Percentiles rank a stretch among this genome's conserved stretches.
Conservation (phyloP, 2,329 filamentous ascomycete species). For the Pezicula radicicola region DNA sequence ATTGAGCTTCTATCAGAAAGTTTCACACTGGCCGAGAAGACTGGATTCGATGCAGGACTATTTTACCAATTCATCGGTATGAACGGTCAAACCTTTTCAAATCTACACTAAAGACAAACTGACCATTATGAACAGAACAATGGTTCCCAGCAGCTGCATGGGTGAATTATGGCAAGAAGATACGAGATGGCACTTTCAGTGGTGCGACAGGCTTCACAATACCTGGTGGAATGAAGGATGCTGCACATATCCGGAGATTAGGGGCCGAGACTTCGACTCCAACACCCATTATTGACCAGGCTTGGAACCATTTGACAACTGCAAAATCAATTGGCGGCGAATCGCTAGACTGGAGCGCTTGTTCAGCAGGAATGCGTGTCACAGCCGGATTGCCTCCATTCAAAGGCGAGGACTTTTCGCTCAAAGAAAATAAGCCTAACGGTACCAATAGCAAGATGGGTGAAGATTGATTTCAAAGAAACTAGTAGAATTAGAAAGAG, state of each 20-base stretch:
- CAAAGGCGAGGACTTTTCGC: neutral
- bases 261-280: neutral
- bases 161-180: slow-evolving; percentile 1
- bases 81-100: neutral
- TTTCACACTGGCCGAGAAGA: slow-evolving; percentile 1
- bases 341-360: neutral
- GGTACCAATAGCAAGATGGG: too few relatives aligned
- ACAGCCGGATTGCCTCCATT: neutral
- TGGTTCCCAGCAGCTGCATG: neutral
- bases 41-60: neutral
- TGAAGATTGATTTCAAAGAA: too few relatives aligned
- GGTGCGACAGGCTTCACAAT: neutral
- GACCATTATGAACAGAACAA: neutral
- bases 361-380: neutral
- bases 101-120: neutral
- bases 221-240: neutral
- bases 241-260: neutral
- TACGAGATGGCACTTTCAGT: neutral
- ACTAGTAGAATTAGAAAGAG: too few relatives aligned
- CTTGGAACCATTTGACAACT: neutral
- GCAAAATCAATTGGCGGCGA: neutral
- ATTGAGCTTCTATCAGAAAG: neutral
- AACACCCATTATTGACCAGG: neutral
- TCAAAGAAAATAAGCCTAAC: neutral
- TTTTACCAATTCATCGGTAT: neutral